A percentile compares a stretch with the other conserved stretches of the same genome.
These are phyloP conservation scores for Brasenia schreberi DNA, from an alignment of 164 flowering plant species.

Conservation along the genomic window DNA sequence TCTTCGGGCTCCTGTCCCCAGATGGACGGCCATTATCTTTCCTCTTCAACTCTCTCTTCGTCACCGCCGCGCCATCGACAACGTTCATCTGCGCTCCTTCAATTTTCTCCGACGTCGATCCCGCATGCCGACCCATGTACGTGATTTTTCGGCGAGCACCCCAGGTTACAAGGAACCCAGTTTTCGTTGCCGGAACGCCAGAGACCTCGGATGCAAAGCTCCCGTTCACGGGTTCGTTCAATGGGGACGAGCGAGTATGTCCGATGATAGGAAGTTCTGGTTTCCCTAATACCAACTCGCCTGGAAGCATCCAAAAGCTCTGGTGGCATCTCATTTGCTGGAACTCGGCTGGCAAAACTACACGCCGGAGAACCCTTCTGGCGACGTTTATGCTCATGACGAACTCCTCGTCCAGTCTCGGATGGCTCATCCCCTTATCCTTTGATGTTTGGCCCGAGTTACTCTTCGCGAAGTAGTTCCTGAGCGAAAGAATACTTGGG, in stretches of 20 bases:
- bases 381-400: conserved; percentile 38
- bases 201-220: background rate
- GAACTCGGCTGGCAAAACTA: conserved; percentile 30
- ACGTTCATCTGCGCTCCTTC: background rate
- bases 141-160: conserved; percentile 34
- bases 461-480: conserved; percentile 18
- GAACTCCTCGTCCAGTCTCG: conserved; percentile 49
- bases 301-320: conserved; percentile 42
- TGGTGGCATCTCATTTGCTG: conserved; percentile 11
- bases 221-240: background rate
- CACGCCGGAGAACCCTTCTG: conserved; percentile 24
- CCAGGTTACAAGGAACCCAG: conserved; percentile 20
- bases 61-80: conserved; percentile 1
- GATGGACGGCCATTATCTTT: conserved; percentile 8
- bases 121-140: conserved; percentile 25
- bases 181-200: background rate
- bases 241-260: background rate
- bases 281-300: background rate
- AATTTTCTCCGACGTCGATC: background rate
- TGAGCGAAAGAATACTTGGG: conserved; percentile 49
- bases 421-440: conserved; percentile 15
- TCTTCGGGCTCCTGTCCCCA: conserved; percentile 1
- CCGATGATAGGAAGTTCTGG: background rate
- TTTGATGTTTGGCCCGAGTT: background rate
- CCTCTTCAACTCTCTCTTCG: conserved; percentile 18